A percentile compares a stretch with the other conserved stretches of the same genome.
Evolutionary conservation across 1,139 yeast species (phyloP).

Genomic region (Pichia sp.): DNA sequence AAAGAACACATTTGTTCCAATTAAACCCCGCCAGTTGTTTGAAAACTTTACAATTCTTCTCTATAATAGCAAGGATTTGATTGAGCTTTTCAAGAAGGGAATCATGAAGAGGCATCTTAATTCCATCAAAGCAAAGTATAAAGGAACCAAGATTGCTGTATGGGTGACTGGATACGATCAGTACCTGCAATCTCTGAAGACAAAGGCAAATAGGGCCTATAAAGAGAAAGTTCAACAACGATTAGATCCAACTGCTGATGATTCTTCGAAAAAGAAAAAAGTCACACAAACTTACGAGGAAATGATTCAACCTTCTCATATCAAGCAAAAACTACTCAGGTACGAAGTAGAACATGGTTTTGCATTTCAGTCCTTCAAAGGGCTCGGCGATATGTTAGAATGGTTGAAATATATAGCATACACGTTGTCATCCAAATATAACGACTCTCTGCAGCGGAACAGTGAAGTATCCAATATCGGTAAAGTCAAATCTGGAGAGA

Average conservation of each 20-base stretch:
- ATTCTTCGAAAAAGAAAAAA: constrained; percentile 1
- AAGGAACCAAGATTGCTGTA: constrained; percentile 35
- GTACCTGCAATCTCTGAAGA: constrained; percentile 41
- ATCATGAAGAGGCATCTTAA: constrained; percentile 24
- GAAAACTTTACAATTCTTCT: constrained; percentile 45
- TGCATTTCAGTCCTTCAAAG: constrained; percentile 46
- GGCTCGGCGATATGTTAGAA: constrained; percentile 44
- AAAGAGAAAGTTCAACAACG: constrained; percentile 24
- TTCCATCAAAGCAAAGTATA: constrained; percentile 27
- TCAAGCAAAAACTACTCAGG: constrained; percentile 33
- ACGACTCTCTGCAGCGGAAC: constrained; percentile 54
- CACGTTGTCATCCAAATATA: constrained; percentile 48
- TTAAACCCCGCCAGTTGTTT: constrained; percentile 35
- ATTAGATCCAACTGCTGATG: not conserved
- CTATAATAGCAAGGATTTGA: constrained; percentile 45
- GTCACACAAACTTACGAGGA: constrained; percentile 13
- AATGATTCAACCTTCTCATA: constrained; percentile 23
- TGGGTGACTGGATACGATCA: constrained; percentile 49
- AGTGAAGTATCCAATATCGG: constrained; percentile 51
- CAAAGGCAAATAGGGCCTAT: constrained; percentile 44
- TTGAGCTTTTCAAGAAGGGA: constrained; percentile 35
- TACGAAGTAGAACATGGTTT: constrained; percentile 41
- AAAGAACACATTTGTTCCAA: constrained; percentile 53
- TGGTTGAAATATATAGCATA: constrained; percentile 57
- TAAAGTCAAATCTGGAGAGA: constrained; percentile 50